Conservation (phyloP, 1,284 basidiomycete species). For the Marasmius oreades region DNA sequence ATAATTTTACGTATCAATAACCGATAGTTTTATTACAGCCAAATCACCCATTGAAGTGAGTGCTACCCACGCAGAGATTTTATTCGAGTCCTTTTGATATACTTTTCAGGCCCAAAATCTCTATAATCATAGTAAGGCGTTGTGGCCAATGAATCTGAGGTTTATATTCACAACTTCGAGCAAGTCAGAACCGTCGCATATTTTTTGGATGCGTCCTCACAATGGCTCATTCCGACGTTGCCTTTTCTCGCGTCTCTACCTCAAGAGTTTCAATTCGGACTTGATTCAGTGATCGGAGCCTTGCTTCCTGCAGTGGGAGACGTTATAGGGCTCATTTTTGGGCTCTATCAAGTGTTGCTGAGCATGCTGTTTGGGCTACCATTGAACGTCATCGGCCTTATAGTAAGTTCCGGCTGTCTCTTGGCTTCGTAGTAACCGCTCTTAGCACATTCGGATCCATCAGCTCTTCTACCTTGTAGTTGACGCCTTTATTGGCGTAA, state of each 20-base stretch:
- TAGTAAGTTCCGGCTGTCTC: constrained; percentile 6
- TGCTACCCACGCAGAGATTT: not conserved
- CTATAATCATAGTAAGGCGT: constrained; percentile 16
- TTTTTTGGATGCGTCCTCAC: constrained; percentile 14
- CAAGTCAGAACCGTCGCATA: constrained; percentile 15
- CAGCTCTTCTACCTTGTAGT: constrained; percentile 12
- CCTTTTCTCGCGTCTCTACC: constrained; percentile 13
- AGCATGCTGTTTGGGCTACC: constrained; percentile 16
- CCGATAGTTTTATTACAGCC: too few relatives aligned
- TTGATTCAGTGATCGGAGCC: constrained; percentile 15
- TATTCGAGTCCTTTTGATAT: not conserved
- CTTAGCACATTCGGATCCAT: not conserved
- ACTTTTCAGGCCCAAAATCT: constrained; percentile 13
- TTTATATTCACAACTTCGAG: not conserved
- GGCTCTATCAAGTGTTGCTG: constrained; percentile 12
- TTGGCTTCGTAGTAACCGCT: not conserved
- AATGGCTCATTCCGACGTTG: constrained; percentile 17
- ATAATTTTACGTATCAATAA: too few relatives aligned
- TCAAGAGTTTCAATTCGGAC: constrained; percentile 13
- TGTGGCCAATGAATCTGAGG: not conserved
- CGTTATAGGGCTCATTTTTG: constrained; percentile 10
- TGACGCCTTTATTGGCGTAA: constrained; percentile 15
- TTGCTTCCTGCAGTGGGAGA: constrained; percentile 11
- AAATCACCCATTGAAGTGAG: constrained; percentile 13
- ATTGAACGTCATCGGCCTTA: constrained; percentile 9